Conservation (phyloP, 75 land plant species). For the Gnetum montanum region DNA sequence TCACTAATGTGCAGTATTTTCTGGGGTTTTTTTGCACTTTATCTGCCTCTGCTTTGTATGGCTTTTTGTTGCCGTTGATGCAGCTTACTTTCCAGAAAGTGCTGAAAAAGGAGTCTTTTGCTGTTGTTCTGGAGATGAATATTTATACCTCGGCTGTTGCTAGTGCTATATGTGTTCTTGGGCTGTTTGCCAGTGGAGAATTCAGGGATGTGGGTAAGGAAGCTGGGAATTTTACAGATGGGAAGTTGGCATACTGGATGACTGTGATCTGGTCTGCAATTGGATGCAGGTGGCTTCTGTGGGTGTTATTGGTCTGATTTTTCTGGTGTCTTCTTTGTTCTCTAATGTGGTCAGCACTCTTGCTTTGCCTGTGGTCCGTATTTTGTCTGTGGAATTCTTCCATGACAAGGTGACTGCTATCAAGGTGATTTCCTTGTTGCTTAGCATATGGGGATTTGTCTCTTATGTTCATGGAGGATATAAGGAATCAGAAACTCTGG, state of each 20-base stretch:
- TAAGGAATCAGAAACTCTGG: conserved; percentile 4
- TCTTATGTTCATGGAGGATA: conserved; percentile 39
- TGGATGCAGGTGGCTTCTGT: conserved; percentile 31
- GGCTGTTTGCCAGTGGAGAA: conserved; percentile 45
- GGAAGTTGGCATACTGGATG: conserved; percentile 39
- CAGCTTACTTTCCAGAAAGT: conserved; percentile 40
- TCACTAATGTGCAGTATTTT: conserved; percentile 8
- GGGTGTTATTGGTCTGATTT: conserved; percentile 40
- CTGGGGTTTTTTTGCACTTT: conserved; percentile 44
- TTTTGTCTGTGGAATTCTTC: conserved; percentile 46
- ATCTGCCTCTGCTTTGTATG: conserved; percentile 49
- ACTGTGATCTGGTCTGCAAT: conserved; percentile 49
- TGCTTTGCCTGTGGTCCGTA: conserved; percentile 41
- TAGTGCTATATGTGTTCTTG: conserved; percentile 25
- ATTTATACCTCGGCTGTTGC: conserved; percentile 33
- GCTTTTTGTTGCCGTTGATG: conserved; percentile 35
- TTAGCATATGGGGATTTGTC: conserved; percentile 54
- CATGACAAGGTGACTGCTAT: conserved; percentile 45
- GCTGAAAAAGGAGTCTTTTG: conserved; percentile 33
- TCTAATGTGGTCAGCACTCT: conserved; percentile 35
- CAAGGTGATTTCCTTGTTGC: conserved; percentile 44
- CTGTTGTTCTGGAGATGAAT: conserved; percentile 41
- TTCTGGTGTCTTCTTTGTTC: conserved; percentile 50
- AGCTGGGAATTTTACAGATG: conserved; percentile 18
- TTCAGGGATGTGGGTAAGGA: conserved; percentile 25